Percentiles rank a stretch among this genome's conserved stretches.
These are phyloP conservation scores for Lactifluus piperatus DNA, from an alignment of 768 basidiomycete species.

Conservation along the genomic window DNA sequence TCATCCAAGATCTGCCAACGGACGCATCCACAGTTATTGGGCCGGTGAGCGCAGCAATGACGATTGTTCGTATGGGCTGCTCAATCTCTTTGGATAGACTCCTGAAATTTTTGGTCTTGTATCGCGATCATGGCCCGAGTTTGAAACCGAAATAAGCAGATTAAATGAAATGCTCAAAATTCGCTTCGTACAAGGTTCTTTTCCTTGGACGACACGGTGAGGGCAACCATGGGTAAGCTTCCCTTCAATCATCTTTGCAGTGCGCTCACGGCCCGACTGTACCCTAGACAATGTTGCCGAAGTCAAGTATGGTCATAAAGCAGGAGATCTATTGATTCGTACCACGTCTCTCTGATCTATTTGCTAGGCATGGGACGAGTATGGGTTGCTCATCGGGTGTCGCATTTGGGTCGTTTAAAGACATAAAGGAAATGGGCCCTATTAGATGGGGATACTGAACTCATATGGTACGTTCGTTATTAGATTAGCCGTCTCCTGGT, in stretches of 20 bases:
- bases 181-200: slow-evolving; percentile 10
- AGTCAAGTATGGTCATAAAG: slow-evolving; percentile 12
- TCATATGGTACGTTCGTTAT: slow-evolving; percentile 19
- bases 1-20: slow-evolving; percentile 2
- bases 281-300: slow-evolving; percentile 16
- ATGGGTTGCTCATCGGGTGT: neutral
- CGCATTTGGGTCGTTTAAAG: neutral
- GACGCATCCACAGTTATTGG: neutral
- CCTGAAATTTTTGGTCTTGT: slow-evolving; percentile 12
- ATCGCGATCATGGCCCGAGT: slow-evolving; percentile 7
- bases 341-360: neutral
- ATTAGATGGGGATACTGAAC: slow-evolving; percentile 14
- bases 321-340: neutral
- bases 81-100: neutral
- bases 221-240: slow-evolving; percentile 5
- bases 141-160: neutral
- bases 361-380: slow-evolving; percentile 17
- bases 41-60: slow-evolving; percentile 4
- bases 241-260: neutral
- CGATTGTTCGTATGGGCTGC: neutral
- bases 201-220: slow-evolving; percentile 13
- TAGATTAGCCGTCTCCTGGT: no score
- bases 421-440: slow-evolving; percentile 13
- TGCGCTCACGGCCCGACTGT: neutral
- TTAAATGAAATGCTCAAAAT: neutral